Base-by-base conservation (phyloP, 148 eudicot species). In the Hydrangea macrophylla region DNA sequence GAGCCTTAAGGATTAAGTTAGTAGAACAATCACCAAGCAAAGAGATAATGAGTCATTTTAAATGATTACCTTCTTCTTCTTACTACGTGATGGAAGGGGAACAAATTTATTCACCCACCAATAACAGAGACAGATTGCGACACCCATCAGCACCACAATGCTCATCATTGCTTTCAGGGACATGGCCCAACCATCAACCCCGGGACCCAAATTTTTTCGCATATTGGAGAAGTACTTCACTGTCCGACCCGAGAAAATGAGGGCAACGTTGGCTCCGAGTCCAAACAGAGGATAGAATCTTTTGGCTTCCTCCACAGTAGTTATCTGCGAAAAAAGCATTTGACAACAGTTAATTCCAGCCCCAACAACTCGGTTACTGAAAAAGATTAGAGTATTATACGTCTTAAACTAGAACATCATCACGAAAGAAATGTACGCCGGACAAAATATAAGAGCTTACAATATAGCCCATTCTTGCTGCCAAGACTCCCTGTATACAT, bases 141-240 rank as follows among this genome's bases (percentile, higher is more conserved):
- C 60, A 23, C 99, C 99, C 97, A 95, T 89, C 56, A 76, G 35
- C 48, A 95, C 99, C 26, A 89, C 99, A 65, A 95, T 95, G 73
- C 93, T 88, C 99, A 95, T 95, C 97, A 95, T 95, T 69, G 80
- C 97, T 76, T 87, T 89, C 51, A 95, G 82, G 58, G 99, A 95
- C 64, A 95, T 26, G 22, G 99, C 97, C 99, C 99, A 95, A 62
- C 99, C 99, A 78, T 95, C 99, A 22, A 95, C 96, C 62, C 99
- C 97, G n/a, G 99, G 99, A 44, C 90, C 92, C 71, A 95, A 78
- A 65, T 76, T 80, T 60, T 81, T 73, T 77, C 99, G 84, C 84
- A 95, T 8, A 68, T 87, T 79, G 62, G 99, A 95, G 83, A 95
- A 95, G 72, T 95, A 91, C 57, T 95, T 95, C 55, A 95, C 99